Conservation (phyloP, 768 basidiomycete species). For the Pisolithus orientalis region DNA sequence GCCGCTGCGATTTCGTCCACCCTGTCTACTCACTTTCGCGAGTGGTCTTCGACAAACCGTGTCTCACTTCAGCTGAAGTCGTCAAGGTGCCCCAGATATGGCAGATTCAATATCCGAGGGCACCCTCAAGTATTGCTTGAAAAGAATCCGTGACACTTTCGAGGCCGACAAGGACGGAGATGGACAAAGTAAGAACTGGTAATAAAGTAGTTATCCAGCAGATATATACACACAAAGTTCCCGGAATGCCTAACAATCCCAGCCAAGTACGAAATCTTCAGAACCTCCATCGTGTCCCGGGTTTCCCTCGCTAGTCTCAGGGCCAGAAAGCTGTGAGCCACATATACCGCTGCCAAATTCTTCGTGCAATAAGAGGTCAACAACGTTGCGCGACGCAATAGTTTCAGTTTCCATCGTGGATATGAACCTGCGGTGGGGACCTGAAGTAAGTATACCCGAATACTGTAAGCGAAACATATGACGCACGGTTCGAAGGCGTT, state of each 20-base stretch:
- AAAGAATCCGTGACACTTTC: no score
- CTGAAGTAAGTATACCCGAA: neutral
- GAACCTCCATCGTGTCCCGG: slow-evolving; percentile 7
- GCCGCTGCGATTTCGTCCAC: no score
- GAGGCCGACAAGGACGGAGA: no score
- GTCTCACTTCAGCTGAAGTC: no score
- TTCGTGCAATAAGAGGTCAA: slow-evolving; percentile 71
- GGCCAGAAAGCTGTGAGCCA: slow-evolving; percentile 33
- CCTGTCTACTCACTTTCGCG: no score
- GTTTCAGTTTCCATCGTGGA: slow-evolving; percentile 96
- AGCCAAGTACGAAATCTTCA: slow-evolving; percentile 56
- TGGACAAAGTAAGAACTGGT: no score
- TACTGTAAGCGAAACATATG: neutral
- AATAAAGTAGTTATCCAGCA: neutral
- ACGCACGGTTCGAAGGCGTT: slow-evolving; percentile 88
- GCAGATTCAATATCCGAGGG: no score
- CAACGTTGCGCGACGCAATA: slow-evolving; percentile 73
- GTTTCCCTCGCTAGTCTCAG: slow-evolving; percentile 13
- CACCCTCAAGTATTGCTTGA: no score
- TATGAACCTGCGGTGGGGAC: slow-evolving; percentile 48
- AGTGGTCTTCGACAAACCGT: no score
- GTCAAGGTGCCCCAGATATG: no score
- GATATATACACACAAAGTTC: neutral
- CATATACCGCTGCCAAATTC: slow-evolving; percentile 71
- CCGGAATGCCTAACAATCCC: slow-evolving; percentile 56